Conservation (phyloP, 2,329 filamentous ascomycete genomes). For the Arthrobotrys musiformis region DNA sequence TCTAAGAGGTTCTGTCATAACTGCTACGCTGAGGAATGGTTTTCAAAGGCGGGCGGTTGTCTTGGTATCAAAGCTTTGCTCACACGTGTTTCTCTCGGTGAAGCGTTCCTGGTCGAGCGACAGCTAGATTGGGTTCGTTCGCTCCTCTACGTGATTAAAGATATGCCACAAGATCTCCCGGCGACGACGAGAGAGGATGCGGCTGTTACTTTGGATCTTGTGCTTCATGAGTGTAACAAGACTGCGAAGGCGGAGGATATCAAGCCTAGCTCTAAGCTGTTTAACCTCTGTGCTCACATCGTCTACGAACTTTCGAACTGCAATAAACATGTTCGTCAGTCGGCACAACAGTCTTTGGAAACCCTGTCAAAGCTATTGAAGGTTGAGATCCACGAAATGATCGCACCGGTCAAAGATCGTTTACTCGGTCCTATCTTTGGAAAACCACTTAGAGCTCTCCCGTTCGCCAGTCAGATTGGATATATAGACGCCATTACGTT, state of each 20-base stretch:
- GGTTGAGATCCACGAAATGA: constrained; percentile 84
- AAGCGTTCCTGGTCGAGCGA: constrained; percentile 81
- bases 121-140: constrained; percentile 89
- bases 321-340: constrained; percentile 92
- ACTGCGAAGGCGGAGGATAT: constrained; percentile 82
- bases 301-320: constrained; percentile 91
- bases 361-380: constrained; percentile 81
- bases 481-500: constrained; percentile 98
- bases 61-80: constrained; percentile 89
- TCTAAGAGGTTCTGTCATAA: constrained; percentile 89
- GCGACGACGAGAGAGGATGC: constrained; percentile 86
- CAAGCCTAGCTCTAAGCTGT: constrained; percentile 73
- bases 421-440: constrained; percentile 92
- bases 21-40: constrained; percentile 98
- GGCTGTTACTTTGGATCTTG: constrained; percentile 81
- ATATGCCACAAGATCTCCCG: constrained; percentile 93
- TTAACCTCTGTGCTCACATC: constrained; percentile 82
- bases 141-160: constrained; percentile 97
- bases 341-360: constrained; percentile 81
- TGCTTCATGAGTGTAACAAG: constrained; percentile 82
- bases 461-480: constrained; percentile 94
- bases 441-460: constrained; percentile 90
- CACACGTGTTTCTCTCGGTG: constrained; percentile 84
- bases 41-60: constrained; percentile 92
- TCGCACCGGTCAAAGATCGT: constrained; percentile 88